Base-by-base conservation (phyloP, 225 moss, liverwort and hornwort genomes). In the Asterella californica region DNA sequence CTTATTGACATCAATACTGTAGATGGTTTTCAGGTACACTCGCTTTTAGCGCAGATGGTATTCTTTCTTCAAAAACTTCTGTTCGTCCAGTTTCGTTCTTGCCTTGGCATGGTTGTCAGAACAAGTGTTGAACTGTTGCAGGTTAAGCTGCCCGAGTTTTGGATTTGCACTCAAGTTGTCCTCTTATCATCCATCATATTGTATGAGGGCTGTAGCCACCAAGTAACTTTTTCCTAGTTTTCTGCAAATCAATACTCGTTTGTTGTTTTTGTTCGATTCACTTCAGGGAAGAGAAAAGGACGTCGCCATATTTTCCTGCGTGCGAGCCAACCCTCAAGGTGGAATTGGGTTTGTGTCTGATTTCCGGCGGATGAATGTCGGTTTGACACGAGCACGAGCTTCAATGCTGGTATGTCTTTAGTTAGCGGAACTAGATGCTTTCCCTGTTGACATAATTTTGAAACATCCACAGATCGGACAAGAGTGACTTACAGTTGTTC, bases 271-370 rank as follows among this genome's bases (percentile, higher is more conserved):
- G 24, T 76, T 21, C 49, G 49, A 42, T 59, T 64, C 63, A 29
- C 54, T 72, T n/a, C 90, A 99, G 97, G 99, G 99, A 90, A 85
- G 95, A 80, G 99, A 99, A 86, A 95, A 99, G 83, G 99, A 99
- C 80, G 17, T 95, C 76, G 93, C 99, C 70, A 92, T 95, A 12
- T 99, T 99, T 75, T 92, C 93, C n/a, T 99, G 95, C 81, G 99
- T 99, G 75, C 90, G 99, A 77, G 89, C 99, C 60, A 87, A 83
- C 76, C 83, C 88, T 11, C 90, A 93, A 83, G 92, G 93, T 50
- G 86, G 93, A 73, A 99, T 99, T 83, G 95, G 95, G 38, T 99
- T 99, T 79, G 95, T 99, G 74, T 95, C 99, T 25, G 95, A 99
- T 77, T 99, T 88, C 78, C 87, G 95, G 76, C 88, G 99, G 29